These are phyloP conservation scores for Plectosphaerella cucumerina DNA, from an alignment of 2,329 filamentous ascomycete genomes.

Conservation along the genomic window DNA sequence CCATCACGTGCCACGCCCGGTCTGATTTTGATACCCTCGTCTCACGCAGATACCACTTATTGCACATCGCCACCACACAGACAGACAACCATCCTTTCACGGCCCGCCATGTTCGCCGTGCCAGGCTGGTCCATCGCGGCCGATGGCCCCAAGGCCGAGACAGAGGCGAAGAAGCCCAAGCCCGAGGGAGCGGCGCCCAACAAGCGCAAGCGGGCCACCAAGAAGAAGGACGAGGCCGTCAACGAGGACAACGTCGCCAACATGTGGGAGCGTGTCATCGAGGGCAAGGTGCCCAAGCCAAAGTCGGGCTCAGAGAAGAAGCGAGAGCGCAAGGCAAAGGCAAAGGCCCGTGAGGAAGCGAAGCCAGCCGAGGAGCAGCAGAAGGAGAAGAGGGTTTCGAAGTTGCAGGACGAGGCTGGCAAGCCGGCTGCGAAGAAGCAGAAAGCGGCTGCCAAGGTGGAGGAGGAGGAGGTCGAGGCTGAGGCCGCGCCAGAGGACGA, in stretches of 20 bases:
- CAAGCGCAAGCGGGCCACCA: constrained; percentile 50
- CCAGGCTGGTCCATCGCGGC: constrained; percentile 85
- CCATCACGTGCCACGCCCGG: not conserved
- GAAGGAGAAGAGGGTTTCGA: constrained; percentile 18
- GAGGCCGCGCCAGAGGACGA: constrained; percentile 11
- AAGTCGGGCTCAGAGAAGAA: constrained; percentile 25
- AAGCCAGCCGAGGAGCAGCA: constrained; percentile 21
- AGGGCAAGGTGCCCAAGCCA: constrained; percentile 49
- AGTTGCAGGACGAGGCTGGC: not conserved
- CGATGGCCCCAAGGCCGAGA: constrained; percentile 67
- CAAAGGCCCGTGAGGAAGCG: constrained; percentile 11
- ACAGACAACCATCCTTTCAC: not conserved
- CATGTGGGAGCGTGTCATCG: constrained; percentile 76
- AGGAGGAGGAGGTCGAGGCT: constrained; percentile 22
- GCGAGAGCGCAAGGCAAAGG: constrained; percentile 12
- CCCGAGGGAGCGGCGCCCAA: constrained; percentile 31
- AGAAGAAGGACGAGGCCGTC: constrained; percentile 38
- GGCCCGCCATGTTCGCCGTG: constrained; percentile 76
- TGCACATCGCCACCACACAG: too few relatives aligned
- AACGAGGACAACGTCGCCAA: constrained; percentile 69
- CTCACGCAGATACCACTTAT: too few relatives aligned
- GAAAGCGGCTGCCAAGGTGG: constrained; percentile 12
- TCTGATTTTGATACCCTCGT: not conserved
- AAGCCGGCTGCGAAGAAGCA: constrained; percentile 9
- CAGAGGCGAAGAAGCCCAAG: constrained; percentile 27